Evolutionary conservation across 2,329 filamentous ascomycete genomes (phyloP), one percentile per base, ranked within the genome.

Genomic region (Paecilomyces variotii): DNA sequence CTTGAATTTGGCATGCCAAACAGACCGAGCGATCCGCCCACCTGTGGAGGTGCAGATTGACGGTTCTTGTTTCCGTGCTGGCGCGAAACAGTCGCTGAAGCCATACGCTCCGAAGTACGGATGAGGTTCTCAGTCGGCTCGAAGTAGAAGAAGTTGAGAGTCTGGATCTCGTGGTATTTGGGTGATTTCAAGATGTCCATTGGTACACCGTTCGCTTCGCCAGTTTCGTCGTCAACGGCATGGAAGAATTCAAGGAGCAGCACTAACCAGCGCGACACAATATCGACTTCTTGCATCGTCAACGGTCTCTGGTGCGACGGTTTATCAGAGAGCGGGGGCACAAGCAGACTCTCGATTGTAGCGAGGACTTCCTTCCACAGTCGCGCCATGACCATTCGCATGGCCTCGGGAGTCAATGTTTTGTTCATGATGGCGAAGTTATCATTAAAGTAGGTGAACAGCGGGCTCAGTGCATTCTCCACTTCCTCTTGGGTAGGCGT

Each of bases 361-460:
- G 92, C 87, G 14, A 99, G 81, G 0, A 96, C 92, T 73, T 99
- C 94, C 76, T 99, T 99, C 94, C 94, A 99, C 4, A 99, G 78
- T 52, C 94, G 86, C 25, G 91, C 95, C 94, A 99, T 99, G 67
- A 99, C 94, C 71, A 94, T 92, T 66, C 92, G 86, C 93, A 99
- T 97, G n/a, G 94, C 95, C 59, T 91, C 87, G 59, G 91, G 88
- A 0, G 94, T 97, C 58, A 99, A 80, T 0, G 93, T 97, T 74
- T 94, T 87, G 77, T 97, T 97, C 92, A 99, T 96, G 66, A 97
- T 96, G 60, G 91, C 91, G 74, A 99, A 99, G 69, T 99, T 99
- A 72, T 97, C 93, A 71, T 99, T 90, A 71, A 99, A 99, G 73
- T 99, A 99, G 57, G 86, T 84, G 71, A 97, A 94, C 0, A 99